Base-by-base conservation (phyloP, 208 protist genomes). In the Leishmania gerbilli region DNA sequence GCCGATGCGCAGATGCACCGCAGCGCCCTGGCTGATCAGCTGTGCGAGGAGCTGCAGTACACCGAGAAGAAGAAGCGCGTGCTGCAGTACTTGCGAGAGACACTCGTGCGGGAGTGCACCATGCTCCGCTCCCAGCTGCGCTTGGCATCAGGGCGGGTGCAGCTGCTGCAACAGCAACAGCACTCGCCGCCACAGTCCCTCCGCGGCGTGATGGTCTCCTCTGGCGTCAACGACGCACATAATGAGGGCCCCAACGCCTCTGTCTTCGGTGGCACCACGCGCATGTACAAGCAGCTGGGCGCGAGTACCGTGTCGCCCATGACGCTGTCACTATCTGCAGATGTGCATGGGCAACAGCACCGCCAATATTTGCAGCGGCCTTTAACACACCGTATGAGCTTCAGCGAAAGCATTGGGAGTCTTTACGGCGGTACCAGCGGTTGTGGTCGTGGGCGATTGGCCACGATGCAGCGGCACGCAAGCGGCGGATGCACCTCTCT, bases 51-150 rank as follows among this genome's bases (percentile, higher is more conserved):
- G 80, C 80, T 69, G 27, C 82, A 82, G 76, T 94, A 96, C 81
- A 88, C 84, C 2, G 85, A 90, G 21, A 82, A 87, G 42, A 91
- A 91, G 79, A 80, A 82, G 34, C 85, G 82, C 55, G 89, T 97
- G 19, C 62, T 98, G 17, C 83, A 96, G 68, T 96, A 98, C 87
- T 82, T 98, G 47, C 92, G 95, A 55, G 88, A 92, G 51, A 97
- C 93, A 3, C 87, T 98, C 13, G 88, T 95, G 74, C 87, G 90
- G 67, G 93, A 98, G 84, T 97, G 93, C 79, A 89, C 87, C 56
- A 84, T 90, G 77, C 91, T 98, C 7, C 93, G 95, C 55, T 83
- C 89, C 24, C 95, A 98, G 80, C 87, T 98, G 53, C 87, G 78
- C 79, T 69, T 87, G 27, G 91, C 90, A 21, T 86, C 80, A 51